These are phyloP conservation scores for Ogataea methanolica DNA, from an alignment of 805 yeast species.

Conservation along the genomic window DNA sequence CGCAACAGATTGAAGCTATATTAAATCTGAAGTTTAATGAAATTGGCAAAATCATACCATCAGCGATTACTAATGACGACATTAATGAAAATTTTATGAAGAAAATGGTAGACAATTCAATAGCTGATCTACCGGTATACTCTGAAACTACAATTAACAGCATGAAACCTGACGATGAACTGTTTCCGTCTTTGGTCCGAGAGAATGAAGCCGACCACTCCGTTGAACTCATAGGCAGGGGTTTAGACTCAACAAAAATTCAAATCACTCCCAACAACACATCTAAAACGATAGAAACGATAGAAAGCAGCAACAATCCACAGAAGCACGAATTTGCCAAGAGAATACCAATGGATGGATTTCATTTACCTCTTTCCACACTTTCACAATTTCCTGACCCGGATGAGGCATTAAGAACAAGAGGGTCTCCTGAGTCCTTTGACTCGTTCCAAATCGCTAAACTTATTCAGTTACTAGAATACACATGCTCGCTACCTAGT, in stretches of 20 bases:
- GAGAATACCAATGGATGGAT: conserved; percentile 72
- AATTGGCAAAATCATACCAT: background rate
- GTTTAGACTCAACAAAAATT: conserved; percentile 6
- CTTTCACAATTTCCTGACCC: conserved; percentile 51
- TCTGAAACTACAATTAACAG: background rate
- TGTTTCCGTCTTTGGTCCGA: background rate
- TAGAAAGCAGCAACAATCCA: background rate
- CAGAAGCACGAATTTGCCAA: conserved; percentile 32
- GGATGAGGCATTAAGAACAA: conserved; percentile 49
- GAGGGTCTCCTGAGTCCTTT: conserved; percentile 89
- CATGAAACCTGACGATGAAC: conserved; percentile 7
- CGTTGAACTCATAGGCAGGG: conserved; percentile 3
- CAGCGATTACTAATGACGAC: background rate
- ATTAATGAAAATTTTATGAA: background rate
- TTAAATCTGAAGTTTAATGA: conserved; percentile 28
- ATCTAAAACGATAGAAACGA: background rate
- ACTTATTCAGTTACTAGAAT: conserved; percentile 28
- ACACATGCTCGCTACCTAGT: conserved; percentile 14
- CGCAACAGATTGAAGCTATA: conserved; percentile 38
- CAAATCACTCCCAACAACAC: conserved; percentile 1
- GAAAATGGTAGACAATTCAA: background rate
- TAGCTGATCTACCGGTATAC: background rate
- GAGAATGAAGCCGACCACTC: background rate
- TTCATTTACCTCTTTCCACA: conserved; percentile 52
- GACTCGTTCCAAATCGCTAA: conserved; percentile 48